phyloP scores from a whole-genome alignment of 2,329 filamentous ascomycete genomes.

The Geosmithia flava region DNA sequence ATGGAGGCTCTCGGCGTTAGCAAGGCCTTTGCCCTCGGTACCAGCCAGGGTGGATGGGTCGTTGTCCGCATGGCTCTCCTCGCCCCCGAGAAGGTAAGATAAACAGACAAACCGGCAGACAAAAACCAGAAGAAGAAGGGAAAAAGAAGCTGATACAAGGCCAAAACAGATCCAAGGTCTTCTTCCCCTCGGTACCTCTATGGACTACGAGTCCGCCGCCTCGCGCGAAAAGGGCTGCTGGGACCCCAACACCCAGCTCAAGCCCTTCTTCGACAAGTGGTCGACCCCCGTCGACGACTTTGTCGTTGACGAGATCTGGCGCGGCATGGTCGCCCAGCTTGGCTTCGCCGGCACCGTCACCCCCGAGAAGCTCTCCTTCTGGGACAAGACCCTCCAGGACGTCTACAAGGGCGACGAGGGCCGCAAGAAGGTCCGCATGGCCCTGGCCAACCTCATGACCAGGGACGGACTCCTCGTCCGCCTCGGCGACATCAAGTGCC shows the following conservation, averaged over 20 bases:
- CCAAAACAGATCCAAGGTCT: conserved; percentile 29
- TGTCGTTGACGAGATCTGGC: conserved; percentile 31
- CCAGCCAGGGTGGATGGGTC: conserved; percentile 40
- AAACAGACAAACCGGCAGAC: background rate
- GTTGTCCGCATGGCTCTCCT: conserved; percentile 36
- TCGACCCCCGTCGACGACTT: conserved; percentile 27
- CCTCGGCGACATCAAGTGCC: conserved; percentile 32
- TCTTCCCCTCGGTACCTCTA: conserved; percentile 34
- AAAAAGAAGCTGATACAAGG: background rate
- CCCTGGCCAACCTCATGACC: conserved; percentile 28
- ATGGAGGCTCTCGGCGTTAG: conserved; percentile 34
- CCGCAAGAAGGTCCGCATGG: conserved; percentile 32
- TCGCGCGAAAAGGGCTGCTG: conserved; percentile 34
- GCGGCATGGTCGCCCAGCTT: conserved; percentile 28
- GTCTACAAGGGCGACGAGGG: conserved; percentile 38
- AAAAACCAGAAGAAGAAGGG: background rate
- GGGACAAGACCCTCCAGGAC: conserved; percentile 29
- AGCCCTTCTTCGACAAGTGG: conserved; percentile 30
- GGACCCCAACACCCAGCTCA: conserved; percentile 29
- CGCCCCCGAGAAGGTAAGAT: conserved; percentile 30
- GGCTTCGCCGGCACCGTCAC: conserved; percentile 30
- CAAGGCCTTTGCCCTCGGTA: conserved; percentile 36
- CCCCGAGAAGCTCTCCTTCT: conserved; percentile 25
- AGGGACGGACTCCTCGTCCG: conserved; percentile 34
- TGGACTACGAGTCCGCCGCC: conserved; percentile 37